Percentiles rank a stretch among this genome's conserved stretches.
Conservation (phyloP, 2,329 filamentous ascomycete species). For the Talaromyces islandicus region DNA sequence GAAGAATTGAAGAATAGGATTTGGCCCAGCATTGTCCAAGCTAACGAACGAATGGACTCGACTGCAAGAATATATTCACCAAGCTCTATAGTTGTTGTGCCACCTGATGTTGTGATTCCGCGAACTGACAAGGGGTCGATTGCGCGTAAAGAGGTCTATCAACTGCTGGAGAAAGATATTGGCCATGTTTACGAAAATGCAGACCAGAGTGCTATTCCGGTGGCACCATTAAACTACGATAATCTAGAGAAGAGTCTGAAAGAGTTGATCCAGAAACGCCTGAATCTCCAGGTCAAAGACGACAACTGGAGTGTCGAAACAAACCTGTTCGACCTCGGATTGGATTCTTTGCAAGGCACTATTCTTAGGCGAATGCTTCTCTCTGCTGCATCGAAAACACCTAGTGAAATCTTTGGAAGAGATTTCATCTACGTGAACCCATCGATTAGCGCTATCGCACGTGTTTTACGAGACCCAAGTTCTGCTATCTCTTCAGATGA, state of each 20-base stretch:
- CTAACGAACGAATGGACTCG: neutral
- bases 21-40: conserved; percentile 2
- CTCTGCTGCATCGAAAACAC: neutral
- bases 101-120: neutral
- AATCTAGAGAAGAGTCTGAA: neutral
- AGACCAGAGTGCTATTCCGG: neutral
- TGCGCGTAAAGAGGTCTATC: conserved; percentile 3
- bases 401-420: neutral
- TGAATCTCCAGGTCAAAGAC: neutral
- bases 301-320: neutral
- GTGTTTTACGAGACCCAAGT: neutral
- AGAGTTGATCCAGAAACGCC: neutral
- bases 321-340: conserved; percentile 1
- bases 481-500: neutral
- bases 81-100: neutral
- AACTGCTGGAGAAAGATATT: conserved; percentile 1
- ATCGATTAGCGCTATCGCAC: neutral
- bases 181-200: neutral
- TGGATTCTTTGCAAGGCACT: conserved; percentile 1
- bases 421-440: conserved; percentile 4
- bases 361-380: conserved; percentile 2
- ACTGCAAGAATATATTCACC: conserved; percentile 2
- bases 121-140: conserved; percentile 1
- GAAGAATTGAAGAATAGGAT: neutral
- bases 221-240: neutral